Base-by-base conservation (phyloP, 345 rosid species). In the Cochlearia excelsa region DNA sequence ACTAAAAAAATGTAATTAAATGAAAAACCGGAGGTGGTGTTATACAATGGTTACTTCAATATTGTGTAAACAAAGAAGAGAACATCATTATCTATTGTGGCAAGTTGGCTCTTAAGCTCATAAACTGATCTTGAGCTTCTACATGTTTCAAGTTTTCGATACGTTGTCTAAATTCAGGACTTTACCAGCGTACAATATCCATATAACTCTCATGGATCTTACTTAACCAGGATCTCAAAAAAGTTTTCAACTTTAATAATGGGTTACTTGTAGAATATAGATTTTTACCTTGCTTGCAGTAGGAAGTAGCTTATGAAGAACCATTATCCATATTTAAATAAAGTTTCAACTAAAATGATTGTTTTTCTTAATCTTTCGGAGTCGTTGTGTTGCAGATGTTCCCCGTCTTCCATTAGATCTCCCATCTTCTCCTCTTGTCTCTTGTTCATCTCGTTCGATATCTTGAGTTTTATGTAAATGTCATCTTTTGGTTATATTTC, bases 221-320 rank as follows among this genome's bases (percentile, higher is more conserved):
- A 52, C 6, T 7, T 28, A 59, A 54, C 46, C n/a, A 2, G 7
- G 4, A 54, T 16, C 16, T 4, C 26, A 16, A 41, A 54, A 16
- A 50, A 34, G 10, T 57, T 4, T 0, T 33, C 34, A 34, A 50
- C n/a, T 8, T 30, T 3, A n/a, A 51, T 16, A 42, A 26, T 60
- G 7, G 43, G 53, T n/a, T 67, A 30, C 35, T 55, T 2, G 23
- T 16, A 16, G 23, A 0, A 16, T 16, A 16, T 28, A 26, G 27
- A 9, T 8, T 39, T 11, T 3, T 56, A 82, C 87, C 82, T 83
- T 83, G 47, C 75, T 71, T 56, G 83, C 80, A 61, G 85, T 82
- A 11, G 95, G 95, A 46, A 87, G 86, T 51, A 87, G 71, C 71
- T 75, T 79, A 57, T 87, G 95, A 46, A 87, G 86, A 16, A 16